Base-by-base conservation (phyloP, 345 rosid genomes). In the Pistacia atlantica region DNA sequence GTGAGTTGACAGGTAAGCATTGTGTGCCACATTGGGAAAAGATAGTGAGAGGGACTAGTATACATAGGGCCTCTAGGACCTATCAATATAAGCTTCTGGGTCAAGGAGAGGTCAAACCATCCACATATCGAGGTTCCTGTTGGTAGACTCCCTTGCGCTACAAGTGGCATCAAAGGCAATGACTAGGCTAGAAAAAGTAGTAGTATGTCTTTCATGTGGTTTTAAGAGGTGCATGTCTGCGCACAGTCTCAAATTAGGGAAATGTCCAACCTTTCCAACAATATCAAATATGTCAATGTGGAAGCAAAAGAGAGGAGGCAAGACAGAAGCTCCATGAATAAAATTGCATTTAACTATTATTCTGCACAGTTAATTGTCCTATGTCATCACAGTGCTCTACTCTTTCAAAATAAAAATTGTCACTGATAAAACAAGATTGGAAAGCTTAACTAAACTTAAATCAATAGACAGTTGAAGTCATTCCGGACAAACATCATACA, bases 401-500 rank as follows among this genome's bases (percentile, higher is more conserved):
- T 10, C 22, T 61, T 52, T 6, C 69, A 5, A 49, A 2, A 60
- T 46, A 60, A 59, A 17, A 58, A 56, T 60, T 60, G 18, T 33
- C 49, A 63, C 35, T 8, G 48, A 42, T 10, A 73, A 73, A 28
- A 45, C 8, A 46, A 62, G 63, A 20, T 18, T 17, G 18, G 60
- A 62, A 25, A 63, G 60, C 57, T 42, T 42, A 71, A 22, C 45
- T 57, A 72, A 59, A 72, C 67, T 42, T 17, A 31, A 42, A 42
- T 6, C 46, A 42, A 8, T 31, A 31, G 33, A 31, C 33, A 49
- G 3, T 8, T 49, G 37, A 45, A 60, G 4, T 18, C 10, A 18
- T 73, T 61, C 14, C 67, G 11, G 56, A n/a, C 49, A 63, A 62
- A 49, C 59, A 48, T 49, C 58, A 72, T 16, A 51, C 49, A 67